phyloP scores from a whole-genome alignment of 768 basidiomycete species.

The Macrocybe gigantea region DNA sequence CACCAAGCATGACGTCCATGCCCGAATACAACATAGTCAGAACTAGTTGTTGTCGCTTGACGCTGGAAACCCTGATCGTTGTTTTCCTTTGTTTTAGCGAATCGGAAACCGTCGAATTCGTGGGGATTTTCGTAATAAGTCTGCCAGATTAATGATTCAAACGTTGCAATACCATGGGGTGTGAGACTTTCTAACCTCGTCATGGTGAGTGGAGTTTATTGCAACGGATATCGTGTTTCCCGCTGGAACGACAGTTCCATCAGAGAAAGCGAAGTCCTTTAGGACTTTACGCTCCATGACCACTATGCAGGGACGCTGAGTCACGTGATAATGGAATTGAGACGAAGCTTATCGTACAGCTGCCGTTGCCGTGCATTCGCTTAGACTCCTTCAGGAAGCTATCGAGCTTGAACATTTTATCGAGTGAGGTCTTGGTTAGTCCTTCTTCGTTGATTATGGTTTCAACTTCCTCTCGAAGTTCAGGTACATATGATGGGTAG shows the following conservation, averaged over 20 bases:
- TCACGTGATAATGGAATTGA: not conserved
- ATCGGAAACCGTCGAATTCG: constrained; percentile 38
- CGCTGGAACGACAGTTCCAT: constrained; percentile 19
- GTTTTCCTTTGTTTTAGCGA: constrained; percentile 23
- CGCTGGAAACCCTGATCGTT: constrained; percentile 22
- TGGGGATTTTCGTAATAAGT: constrained; percentile 25
- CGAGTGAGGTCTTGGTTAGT: constrained; percentile 23
- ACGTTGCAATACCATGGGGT: not conserved
- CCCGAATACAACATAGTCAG: constrained; percentile 22
- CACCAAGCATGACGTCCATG: constrained; percentile 13
- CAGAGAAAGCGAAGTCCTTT: constrained; percentile 21
- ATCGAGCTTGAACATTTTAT: constrained; percentile 32
- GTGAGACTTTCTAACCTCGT: constrained; percentile 14
- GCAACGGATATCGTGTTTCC: constrained; percentile 19
- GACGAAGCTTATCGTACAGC: constrained; percentile 12
- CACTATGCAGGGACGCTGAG: not conserved
- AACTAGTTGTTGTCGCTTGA: constrained; percentile 26
- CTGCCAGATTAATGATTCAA: not conserved
- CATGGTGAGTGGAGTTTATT: constrained; percentile 13
- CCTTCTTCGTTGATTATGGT: constrained; percentile 20
- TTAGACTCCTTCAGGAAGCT: constrained; percentile 38
- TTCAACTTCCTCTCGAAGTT: constrained; percentile 32
- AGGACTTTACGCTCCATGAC: constrained; percentile 23
- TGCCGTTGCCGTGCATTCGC: constrained; percentile 21
- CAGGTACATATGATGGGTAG: constrained; percentile 15